phyloP scores from a whole-genome alignment of 257 asterid genomes.

The Nicotiana paniculata region DNA sequence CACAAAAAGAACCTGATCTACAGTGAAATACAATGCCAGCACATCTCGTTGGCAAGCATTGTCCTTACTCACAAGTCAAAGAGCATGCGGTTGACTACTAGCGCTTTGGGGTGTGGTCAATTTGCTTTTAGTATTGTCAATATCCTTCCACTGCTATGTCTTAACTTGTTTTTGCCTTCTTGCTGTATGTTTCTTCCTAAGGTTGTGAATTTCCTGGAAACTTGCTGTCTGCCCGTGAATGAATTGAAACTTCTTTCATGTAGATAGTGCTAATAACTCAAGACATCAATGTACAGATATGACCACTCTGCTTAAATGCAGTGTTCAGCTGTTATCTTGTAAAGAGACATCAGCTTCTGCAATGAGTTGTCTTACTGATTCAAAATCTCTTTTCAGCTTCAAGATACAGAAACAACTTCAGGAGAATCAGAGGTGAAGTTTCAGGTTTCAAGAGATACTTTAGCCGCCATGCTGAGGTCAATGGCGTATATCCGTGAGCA shows the following conservation, averaged over 20 bases:
- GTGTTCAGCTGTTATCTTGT: neutral
- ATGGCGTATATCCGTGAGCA: conserved; percentile 74
- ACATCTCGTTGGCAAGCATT: neutral
- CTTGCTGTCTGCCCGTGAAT: neutral
- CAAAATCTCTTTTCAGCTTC: conserved; percentile 52
- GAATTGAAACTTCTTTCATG: neutral
- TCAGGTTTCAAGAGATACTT: conserved; percentile 75
- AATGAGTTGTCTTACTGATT: conserved; percentile 4
- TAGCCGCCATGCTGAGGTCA: conserved; percentile 71
- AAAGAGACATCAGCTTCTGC: neutral
- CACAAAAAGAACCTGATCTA: neutral
- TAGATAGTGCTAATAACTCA: neutral
- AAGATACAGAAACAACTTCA: conserved; percentile 59
- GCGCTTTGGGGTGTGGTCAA: neutral
- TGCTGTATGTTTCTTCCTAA: neutral
- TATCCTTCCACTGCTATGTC: neutral
- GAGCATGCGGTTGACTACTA: neutral
- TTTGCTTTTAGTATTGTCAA: neutral
- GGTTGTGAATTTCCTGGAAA: neutral
- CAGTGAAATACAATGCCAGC: neutral
- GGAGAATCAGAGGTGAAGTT: conserved; percentile 81
- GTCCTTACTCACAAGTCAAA: neutral
- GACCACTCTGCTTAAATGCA: neutral
- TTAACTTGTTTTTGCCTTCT: neutral
- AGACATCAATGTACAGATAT: neutral